These are phyloP conservation scores for Debaryomycetaceae sp. DNA, from an alignment of 1,139 yeast genomes.

Conservation along the genomic window DNA sequence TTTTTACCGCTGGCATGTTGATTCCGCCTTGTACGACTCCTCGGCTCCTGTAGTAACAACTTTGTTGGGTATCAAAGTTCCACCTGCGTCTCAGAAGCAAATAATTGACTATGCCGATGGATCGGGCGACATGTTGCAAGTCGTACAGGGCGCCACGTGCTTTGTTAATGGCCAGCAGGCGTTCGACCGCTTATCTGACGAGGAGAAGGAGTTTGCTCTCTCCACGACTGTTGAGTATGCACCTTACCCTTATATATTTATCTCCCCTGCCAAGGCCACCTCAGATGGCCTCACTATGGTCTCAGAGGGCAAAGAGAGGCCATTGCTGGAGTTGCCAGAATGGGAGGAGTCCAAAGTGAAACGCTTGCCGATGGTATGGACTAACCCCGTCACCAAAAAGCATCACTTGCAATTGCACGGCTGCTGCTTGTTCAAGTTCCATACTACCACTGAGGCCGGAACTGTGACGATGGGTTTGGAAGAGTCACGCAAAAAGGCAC, in stretches of 20 bases:
- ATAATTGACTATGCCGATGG: conserved; percentile 56
- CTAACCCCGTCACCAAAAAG: conserved; percentile 76
- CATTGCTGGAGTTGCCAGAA: conserved; percentile 57
- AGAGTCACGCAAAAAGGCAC: conserved; percentile 62
- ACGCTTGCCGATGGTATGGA: conserved; percentile 79
- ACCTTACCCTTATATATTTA: conserved; percentile 83
- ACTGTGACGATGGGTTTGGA: conserved; percentile 41
- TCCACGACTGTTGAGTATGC: conserved; percentile 75
- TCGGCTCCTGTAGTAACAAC: conserved; percentile 84
- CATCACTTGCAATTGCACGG: conserved; percentile 83
- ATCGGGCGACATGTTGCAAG: conserved; percentile 48
- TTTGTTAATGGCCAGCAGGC: conserved; percentile 76
- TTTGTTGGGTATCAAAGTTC: conserved; percentile 72
- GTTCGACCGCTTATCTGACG: conserved; percentile 51
- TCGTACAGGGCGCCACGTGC: conserved; percentile 80
- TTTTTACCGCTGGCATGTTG: conserved; percentile 89
- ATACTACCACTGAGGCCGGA: conserved; percentile 47
- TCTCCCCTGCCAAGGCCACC: conserved; percentile 71
- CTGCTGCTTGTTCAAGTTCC: conserved; percentile 63
- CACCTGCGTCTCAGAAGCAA: conserved; percentile 37
- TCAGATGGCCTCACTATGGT: conserved; percentile 81
- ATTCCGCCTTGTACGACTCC: conserved; percentile 74
- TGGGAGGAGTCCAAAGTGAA: conserved; percentile 76
- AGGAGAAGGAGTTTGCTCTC: conserved; percentile 63
- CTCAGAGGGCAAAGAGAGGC: conserved; percentile 61